phyloP scores from a whole-genome alignment of 164 flowering plant species.

The Brasenia schreberi region DNA sequence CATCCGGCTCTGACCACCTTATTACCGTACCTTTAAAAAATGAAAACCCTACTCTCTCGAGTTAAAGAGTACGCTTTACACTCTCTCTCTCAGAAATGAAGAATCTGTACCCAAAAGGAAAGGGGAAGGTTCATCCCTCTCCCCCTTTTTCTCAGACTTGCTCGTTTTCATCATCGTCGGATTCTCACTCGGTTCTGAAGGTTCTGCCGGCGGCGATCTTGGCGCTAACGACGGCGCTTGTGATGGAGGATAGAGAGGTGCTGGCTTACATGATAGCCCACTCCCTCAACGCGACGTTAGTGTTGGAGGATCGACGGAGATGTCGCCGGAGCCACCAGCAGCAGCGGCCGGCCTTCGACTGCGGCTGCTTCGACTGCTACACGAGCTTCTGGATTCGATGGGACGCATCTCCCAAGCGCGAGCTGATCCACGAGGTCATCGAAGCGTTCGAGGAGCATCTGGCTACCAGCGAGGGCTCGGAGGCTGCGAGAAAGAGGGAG shows the following conservation, averaged over 20 bases:
- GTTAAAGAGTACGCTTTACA: not conserved
- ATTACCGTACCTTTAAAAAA: no score
- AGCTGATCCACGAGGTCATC: constrained; percentile 51
- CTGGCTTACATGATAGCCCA: constrained; percentile 57
- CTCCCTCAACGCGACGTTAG: constrained; percentile 12
- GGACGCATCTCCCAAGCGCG: constrained; percentile 55
- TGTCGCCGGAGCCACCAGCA: constrained; percentile 7
- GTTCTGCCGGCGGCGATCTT: constrained; percentile 57
- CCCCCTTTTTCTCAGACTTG: constrained; percentile 12
- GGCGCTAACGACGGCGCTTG: constrained; percentile 27
- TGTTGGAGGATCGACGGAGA: constrained; percentile 6
- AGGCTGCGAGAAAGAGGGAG: not conserved
- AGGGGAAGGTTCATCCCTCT: constrained; percentile 70
- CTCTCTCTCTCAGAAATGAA: constrained; percentile 18
- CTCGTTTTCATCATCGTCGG: constrained; percentile 2
- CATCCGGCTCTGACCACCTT: no score
- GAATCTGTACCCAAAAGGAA: constrained; percentile 35
- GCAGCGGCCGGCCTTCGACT: constrained; percentile 27
- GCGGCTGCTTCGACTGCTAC: constrained; percentile 63
- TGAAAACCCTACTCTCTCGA: no score
- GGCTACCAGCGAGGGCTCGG: not conserved
- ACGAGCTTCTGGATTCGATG: constrained; percentile 52
- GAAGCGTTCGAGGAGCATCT: constrained; percentile 50
- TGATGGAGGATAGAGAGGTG: constrained; percentile 55
- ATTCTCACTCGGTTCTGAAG: constrained; percentile 29